Conservation (phyloP, 129 eudicot genomes). For the Rutidosis leptorrhynchoides region DNA sequence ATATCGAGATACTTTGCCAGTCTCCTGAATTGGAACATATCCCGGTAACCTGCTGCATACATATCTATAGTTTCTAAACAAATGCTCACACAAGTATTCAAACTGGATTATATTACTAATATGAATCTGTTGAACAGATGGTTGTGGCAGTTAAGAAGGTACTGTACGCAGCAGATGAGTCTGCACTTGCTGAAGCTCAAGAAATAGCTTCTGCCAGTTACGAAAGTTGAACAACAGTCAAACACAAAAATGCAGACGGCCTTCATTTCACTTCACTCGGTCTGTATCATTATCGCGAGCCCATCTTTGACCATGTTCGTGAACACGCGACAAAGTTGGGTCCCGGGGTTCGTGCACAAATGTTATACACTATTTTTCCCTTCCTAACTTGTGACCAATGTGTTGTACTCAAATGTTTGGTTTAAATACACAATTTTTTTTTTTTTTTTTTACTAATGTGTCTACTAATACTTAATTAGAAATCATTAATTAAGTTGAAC, state of each 20-base stretch:
- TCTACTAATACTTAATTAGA: neutral
- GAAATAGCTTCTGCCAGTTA: constrained; percentile 36
- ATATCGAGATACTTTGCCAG: constrained; percentile 86
- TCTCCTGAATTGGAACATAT: constrained; percentile 59
- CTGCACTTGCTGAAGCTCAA: constrained; percentile 75
- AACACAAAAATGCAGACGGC: constrained; percentile 27
- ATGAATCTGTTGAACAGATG: constrained; percentile 47
- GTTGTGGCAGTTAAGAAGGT: constrained; percentile 70
- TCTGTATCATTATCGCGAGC: constrained; percentile 14
- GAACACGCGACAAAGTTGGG: neutral
- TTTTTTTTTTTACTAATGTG: no score
- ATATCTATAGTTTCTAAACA: neutral
- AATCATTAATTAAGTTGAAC: neutral
- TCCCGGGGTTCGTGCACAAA: neutral
- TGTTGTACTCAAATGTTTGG: constrained; percentile 14
- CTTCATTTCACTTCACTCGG: constrained; percentile 17
- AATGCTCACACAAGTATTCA: neutral
- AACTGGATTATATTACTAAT: neutral
- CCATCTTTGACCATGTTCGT: constrained; percentile 3
- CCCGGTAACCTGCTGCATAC: constrained; percentile 42
- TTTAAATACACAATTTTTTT: constrained; percentile 10
- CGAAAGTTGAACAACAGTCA: constrained; percentile 18
- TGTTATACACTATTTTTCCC: neutral
- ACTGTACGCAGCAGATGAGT: constrained; percentile 68
- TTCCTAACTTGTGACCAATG: constrained; percentile 17